Conservation (phyloP, 495 filamentous ascomycete species). For the Hamigera avellanea region DNA sequence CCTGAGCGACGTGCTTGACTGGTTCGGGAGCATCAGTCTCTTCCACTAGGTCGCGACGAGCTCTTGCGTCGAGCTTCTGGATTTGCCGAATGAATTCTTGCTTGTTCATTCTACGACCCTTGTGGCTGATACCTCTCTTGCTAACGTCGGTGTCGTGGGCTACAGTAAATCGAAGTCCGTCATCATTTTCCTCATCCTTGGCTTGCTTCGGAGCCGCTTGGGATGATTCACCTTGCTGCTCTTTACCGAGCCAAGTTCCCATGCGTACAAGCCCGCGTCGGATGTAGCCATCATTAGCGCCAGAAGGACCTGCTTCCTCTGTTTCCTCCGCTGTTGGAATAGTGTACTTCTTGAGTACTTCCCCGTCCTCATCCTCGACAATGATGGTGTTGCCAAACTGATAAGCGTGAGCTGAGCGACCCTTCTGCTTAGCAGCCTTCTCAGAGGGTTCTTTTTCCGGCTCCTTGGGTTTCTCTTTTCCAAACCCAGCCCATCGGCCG, state of each 20-base stretch:
- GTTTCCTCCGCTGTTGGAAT: constrained; percentile 44
- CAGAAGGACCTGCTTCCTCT: constrained; percentile 15
- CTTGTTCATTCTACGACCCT: constrained; percentile 75
- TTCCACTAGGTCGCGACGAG: constrained; percentile 58
- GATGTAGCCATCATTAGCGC: constrained; percentile 19
- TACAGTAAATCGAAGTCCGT: constrained; percentile 80
- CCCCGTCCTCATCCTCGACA: constrained; percentile 93
- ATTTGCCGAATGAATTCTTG: constrained; percentile 84
- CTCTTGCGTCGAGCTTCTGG: constrained; percentile 64
- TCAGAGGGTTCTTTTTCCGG: constrained; percentile 7
- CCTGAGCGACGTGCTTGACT: constrained; percentile 43
- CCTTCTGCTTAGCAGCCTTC: constrained; percentile 16
- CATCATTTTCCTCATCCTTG: constrained; percentile 52
- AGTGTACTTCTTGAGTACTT: constrained; percentile 95
- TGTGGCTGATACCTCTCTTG: constrained; percentile 22
- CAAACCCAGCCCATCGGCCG: constrained; percentile 29
- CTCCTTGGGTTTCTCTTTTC: constrained; percentile 15
- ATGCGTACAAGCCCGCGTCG: constrained; percentile 43
- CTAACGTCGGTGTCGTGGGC: constrained; percentile 22
- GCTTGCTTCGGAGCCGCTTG: constrained; percentile 16
- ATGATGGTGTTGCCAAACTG: constrained; percentile 96
- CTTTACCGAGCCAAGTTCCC: constrained; percentile 51
- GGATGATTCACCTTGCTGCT: constrained; percentile 35
- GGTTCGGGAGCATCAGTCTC: constrained; percentile 50
- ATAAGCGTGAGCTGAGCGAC: constrained; percentile 73